These are phyloP conservation scores for Cornus florida DNA, from an alignment of 148 eudicot species.

Conservation along the genomic window DNA sequence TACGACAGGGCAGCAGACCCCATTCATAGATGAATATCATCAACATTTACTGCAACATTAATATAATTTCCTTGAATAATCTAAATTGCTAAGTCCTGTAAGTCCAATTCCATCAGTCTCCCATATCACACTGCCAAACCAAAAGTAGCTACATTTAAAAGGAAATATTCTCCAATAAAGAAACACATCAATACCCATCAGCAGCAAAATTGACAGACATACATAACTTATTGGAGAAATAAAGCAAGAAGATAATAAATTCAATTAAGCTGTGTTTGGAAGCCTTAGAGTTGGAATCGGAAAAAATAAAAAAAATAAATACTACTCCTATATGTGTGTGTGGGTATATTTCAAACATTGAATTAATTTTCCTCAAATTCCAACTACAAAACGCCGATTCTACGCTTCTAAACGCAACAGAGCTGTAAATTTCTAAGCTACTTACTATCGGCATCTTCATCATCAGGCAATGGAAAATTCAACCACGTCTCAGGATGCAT, in stretches of 20 bases:
- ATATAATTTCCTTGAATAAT: neutral
- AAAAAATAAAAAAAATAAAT: too few species aligned
- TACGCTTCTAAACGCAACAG: too few species aligned
- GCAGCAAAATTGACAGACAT: neutral
- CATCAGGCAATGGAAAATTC: conserved; percentile 78
- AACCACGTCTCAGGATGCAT: conserved; percentile 98
- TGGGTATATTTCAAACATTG: too few species aligned
- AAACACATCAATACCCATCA: neutral
- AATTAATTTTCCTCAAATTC: too few species aligned
- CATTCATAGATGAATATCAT: neutral
- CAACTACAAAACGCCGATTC: too few species aligned
- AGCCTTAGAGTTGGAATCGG: too few species aligned
- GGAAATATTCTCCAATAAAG: too few species aligned
- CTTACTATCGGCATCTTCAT: conserved; percentile 57
- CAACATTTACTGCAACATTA: neutral
- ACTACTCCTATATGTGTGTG: too few species aligned
- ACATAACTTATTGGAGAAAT: too few species aligned
- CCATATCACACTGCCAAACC: neutral
- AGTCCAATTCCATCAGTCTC: neutral
- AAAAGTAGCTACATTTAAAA: too few species aligned
- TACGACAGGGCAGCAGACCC: neutral
- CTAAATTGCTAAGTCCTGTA: neutral
- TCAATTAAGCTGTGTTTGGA: too few species aligned
- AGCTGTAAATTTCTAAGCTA: neutral
- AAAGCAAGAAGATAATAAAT: too few species aligned